Evolutionary conservation across 352 stramenopile species (phyloP).

Genomic region (Globisporangium spiculum): DNA sequence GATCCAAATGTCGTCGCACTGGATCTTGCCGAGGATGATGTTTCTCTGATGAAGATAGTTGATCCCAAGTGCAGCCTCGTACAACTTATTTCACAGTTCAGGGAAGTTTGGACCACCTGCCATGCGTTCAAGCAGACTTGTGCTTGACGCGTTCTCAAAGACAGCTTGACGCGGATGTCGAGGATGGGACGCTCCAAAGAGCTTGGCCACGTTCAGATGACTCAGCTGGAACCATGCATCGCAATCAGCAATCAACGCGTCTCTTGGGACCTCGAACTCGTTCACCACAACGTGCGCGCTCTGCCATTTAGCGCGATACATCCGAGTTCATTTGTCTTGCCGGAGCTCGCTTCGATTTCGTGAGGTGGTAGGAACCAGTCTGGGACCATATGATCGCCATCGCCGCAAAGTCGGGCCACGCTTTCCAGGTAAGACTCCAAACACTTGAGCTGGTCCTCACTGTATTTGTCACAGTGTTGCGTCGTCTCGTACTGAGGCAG

Average conservation of each 20-base stretch:
- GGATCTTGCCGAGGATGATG: constrained; percentile 1
- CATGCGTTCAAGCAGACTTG: not conserved
- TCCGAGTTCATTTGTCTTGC: not conserved
- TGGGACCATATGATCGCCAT: not conserved
- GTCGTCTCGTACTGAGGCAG: constrained; percentile 7
- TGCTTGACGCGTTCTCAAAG: constrained; percentile 4
- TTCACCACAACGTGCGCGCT: constrained; percentile 27
- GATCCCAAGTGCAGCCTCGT: constrained; percentile 28
- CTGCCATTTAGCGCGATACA: constrained; percentile 27
- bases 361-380: constrained; percentile 79
- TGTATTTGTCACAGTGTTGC: constrained; percentile 10
- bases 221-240: constrained; percentile 33
- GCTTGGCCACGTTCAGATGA: constrained; percentile 18
- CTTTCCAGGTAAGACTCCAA: constrained; percentile 1
- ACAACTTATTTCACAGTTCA: constrained; percentile 6
- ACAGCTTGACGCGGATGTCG: not conserved
- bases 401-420: not conserved
- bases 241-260: not conserved
- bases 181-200: constrained; percentile 21
- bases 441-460: not conserved
- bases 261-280: not conserved
- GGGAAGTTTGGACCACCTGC: not conserved
- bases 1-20: constrained; percentile 11
- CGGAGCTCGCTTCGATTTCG: constrained; percentile 17
- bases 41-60: constrained; percentile 24